Percentiles rank a stretch among this genome's conserved stretches.
phyloP scores from a whole-genome alignment of 2,329 filamentous ascomycete genomes.

The Fusarium sp. region DNA sequence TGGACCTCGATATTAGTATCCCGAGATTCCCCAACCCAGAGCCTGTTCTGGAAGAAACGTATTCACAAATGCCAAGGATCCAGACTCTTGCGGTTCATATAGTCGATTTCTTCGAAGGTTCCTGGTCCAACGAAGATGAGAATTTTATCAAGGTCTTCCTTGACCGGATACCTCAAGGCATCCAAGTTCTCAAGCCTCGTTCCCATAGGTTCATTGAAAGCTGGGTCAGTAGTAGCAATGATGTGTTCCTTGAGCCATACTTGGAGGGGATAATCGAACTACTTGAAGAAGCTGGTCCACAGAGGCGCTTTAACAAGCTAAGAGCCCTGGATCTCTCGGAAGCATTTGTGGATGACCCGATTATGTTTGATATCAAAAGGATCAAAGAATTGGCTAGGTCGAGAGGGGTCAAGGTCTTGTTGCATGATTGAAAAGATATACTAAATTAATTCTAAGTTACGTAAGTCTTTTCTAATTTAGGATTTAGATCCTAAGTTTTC shows the following conservation, averaged over 20 bases:
- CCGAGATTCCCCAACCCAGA: fast-evolving
- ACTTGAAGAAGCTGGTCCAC: neutral
- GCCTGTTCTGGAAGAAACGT: fast-evolving
- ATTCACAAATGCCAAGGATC: fast-evolving
- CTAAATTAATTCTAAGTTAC: no score
- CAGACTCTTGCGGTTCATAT: neutral
- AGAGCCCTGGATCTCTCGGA: neutral
- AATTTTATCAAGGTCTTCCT: neutral
- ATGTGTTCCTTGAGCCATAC: neutral
- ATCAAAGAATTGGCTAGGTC: fast-evolving
- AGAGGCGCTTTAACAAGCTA: neutral
- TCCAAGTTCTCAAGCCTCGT: neutral
- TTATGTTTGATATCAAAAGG: neutral
- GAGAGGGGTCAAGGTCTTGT: fast-evolving
- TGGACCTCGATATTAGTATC: neutral
- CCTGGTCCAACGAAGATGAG: fast-evolving
- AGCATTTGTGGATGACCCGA: neutral
- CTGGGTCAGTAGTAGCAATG: neutral
- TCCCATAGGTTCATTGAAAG: fast-evolving
- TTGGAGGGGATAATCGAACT: neutral
- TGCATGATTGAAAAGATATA: neutral
- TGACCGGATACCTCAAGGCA: neutral
- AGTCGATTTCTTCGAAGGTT: neutral
- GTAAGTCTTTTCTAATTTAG: no score
- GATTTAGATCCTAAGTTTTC: no score